Conservation (phyloP, 176 grass and related monocot species). For the Areca catechu region DNA sequence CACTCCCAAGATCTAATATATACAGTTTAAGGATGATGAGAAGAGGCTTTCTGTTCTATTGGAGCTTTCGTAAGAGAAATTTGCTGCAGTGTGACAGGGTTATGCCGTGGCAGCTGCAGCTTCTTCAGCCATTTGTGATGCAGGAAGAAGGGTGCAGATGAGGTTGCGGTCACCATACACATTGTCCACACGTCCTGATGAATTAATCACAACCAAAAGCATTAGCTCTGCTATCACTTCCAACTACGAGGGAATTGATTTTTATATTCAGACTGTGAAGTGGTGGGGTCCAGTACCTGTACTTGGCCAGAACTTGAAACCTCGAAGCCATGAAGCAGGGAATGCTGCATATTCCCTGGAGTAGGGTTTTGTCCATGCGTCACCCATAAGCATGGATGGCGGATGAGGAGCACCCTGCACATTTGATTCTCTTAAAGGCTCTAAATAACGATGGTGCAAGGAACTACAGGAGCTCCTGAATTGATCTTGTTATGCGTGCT, state of each 20-base stretch:
- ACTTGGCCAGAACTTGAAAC: conserved; percentile 94
- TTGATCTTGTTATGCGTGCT: too few species aligned
- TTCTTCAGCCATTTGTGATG: conserved; percentile 74
- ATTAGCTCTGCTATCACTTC: too few species aligned
- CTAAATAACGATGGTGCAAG: too few species aligned
- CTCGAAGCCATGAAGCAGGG: conserved; percentile 87
- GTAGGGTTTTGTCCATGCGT: conserved; percentile 92
- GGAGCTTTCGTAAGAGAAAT: background rate
- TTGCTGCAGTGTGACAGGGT: too few species aligned
- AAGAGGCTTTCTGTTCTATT: background rate
- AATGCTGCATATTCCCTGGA: conserved; percentile 87
- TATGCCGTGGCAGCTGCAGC: conserved; percentile 80
- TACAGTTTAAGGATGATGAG: background rate
- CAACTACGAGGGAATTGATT: too few species aligned
- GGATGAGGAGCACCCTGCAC: conserved; percentile 89
- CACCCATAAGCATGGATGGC: conserved; percentile 71
- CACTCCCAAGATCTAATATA: background rate
- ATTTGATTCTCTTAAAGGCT: too few species aligned
- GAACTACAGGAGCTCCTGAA: too few species aligned
- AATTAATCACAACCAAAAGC: background rate
- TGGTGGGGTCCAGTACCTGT: conserved; percentile 35
- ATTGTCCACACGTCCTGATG: conserved; percentile 83
- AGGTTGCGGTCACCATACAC: conserved; percentile 98
- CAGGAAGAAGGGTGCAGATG: conserved; percentile 81
- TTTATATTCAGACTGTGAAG: too few species aligned